phyloP scores from a whole-genome alignment of 1,284 basidiomycete genomes.

The Puccinia polysora region DNA sequence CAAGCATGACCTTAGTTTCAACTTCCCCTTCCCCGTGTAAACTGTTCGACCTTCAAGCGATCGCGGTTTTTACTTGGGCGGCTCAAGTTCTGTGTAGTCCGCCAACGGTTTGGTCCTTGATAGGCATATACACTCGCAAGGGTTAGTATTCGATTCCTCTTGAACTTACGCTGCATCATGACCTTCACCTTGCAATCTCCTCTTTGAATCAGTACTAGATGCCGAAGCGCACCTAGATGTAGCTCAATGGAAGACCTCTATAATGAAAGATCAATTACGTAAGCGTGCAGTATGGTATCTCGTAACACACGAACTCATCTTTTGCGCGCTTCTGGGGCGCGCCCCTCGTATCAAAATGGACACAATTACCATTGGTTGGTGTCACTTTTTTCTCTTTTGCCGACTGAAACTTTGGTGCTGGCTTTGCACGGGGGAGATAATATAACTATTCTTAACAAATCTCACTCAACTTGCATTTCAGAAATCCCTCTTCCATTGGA shows the following conservation, averaged over 20 bases:
- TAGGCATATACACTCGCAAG: conserved; percentile 10
- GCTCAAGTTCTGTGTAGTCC: conserved; percentile 9
- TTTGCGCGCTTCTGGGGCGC: conserved; percentile 24
- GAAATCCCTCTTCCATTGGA: conserved; percentile 4
- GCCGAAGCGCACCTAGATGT: conserved; percentile 1
- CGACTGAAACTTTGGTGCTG: no score
- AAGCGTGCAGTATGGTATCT: conserved; percentile 36
- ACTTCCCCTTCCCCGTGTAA: conserved; percentile 7
- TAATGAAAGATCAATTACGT: conserved; percentile 35
- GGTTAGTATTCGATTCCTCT: not conserved
- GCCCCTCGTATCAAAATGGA: conserved; percentile 9
- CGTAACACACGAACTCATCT: not conserved
- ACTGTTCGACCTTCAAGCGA: conserved; percentile 30
- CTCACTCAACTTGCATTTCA: not conserved
- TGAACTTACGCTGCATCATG: not conserved
- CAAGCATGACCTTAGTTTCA: not conserved
- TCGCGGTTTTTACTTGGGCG: conserved; percentile 10
- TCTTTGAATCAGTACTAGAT: conserved; percentile 6
- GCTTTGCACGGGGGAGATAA: not conserved
- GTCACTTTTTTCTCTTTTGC: no score
- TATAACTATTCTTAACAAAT: not conserved
- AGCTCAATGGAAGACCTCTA: conserved; percentile 28
- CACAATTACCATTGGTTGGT: conserved; percentile 15
- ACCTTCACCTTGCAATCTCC: not conserved
- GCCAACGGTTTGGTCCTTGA: conserved; percentile 22